These are phyloP conservation scores for Eudorina sp. DNA, from an alignment of 139 green algal species.

Conservation along the genomic window DNA sequence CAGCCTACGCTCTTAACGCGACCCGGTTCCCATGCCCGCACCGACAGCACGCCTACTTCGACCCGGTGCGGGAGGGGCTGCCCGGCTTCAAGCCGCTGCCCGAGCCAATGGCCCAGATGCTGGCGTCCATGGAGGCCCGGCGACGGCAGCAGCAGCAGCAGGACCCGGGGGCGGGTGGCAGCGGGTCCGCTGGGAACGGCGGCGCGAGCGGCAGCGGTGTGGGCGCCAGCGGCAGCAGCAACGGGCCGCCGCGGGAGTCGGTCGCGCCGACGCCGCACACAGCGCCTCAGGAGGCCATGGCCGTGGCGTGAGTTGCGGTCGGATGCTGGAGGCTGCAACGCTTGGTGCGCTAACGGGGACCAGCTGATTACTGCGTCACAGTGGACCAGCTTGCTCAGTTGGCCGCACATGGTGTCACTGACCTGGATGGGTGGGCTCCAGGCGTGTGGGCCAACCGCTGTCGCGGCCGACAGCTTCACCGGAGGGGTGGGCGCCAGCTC, in stretches of 20 bases:
- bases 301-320: background rate
- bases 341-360: no score
- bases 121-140: background rate
- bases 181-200: background rate
- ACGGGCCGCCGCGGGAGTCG: background rate
- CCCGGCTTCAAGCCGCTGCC: slow-evolving; percentile 46
- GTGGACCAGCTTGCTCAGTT: no score
- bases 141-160: slow-evolving; percentile 25
- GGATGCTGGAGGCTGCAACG: no score
- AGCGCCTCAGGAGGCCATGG: slow-evolving; percentile 17
- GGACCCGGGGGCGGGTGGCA: background rate
- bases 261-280: background rate
- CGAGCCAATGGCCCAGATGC: slow-evolving; percentile 18
- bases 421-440: no score
- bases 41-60: slow-evolving; percentile 36
- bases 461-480: no score
- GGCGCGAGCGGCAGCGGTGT: background rate
- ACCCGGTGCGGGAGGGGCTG: slow-evolving; percentile 36
- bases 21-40: no score
- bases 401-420: no score
- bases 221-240: background rate
- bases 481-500: no score
- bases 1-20: no score
- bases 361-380: no score
- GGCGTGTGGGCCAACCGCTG: no score